These are phyloP conservation scores for Hymenoscyphus infarciens DNA, from an alignment of 2,329 filamentous ascomycete species.

Conservation along the genomic window DNA sequence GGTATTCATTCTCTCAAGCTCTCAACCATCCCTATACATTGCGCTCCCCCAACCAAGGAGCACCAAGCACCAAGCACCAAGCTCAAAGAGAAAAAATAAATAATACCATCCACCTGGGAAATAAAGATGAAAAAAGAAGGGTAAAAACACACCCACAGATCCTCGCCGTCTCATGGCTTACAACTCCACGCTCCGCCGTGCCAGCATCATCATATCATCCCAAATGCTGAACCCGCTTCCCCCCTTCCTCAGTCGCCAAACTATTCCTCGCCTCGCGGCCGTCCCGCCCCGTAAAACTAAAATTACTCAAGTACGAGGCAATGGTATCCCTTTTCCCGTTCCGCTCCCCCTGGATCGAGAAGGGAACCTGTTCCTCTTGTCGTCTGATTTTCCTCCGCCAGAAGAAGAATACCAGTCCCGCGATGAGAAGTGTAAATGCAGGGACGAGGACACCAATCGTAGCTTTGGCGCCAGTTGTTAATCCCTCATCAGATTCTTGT, in stretches of 20 bases:
- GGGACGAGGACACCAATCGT: not conserved
- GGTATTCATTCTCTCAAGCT: too few species aligned
- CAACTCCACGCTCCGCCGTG: too few species aligned
- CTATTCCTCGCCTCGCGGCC: not conserved
- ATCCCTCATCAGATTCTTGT: not conserved
- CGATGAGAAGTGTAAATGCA: not conserved
- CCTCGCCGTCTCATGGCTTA: not conserved
- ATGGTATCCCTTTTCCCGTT: not conserved
- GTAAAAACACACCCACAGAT: too few species aligned
- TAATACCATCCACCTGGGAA: too few species aligned
- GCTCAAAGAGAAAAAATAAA: too few species aligned
- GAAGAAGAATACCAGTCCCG: not conserved
- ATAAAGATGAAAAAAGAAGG: too few species aligned
- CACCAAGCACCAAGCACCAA: too few species aligned
- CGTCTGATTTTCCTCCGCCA: not conserved
- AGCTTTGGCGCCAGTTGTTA: not conserved
- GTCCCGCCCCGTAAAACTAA: not conserved
- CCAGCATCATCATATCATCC: too few species aligned
- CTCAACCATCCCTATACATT: too few species aligned
- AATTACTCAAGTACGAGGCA: not conserved
- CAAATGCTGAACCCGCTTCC: too few species aligned
- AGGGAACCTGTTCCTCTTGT: not conserved
- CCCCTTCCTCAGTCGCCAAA: not conserved
- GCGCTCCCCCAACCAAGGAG: too few species aligned
- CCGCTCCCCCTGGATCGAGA: not conserved